Percentiles rank a stretch among this genome's conserved stretches.
These are phyloP conservation scores for Xylariaceae sp. DNA, from an alignment of 2,329 filamentous ascomycete genomes.

Conservation along the genomic window DNA sequence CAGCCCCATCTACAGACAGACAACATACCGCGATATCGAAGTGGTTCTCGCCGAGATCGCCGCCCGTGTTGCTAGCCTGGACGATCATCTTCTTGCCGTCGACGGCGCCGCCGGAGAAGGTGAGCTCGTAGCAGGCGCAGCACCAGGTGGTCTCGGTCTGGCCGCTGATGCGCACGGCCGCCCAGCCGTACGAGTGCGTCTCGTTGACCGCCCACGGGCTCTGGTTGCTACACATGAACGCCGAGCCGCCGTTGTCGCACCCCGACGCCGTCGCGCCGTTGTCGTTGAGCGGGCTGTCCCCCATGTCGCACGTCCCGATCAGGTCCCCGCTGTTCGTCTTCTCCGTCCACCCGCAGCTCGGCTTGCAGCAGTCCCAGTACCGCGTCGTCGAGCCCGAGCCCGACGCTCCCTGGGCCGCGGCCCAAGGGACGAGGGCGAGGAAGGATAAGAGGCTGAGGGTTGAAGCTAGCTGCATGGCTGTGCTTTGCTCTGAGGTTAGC, in stretches of 20 bases:
- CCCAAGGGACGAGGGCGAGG: conserved; percentile 15
- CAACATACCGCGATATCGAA: conserved; percentile 53
- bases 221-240: conserved; percentile 65
- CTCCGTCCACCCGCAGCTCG: conserved; percentile 63
- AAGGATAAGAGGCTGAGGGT: conserved; percentile 11
- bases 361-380: conserved; percentile 73
- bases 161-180: conserved; percentile 60
- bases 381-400: conserved; percentile 40
- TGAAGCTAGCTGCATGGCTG: conserved; percentile 28
- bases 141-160: conserved; percentile 64
- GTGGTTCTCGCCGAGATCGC: conserved; percentile 56
- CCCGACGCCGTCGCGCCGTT: conserved; percentile 49
- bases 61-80: conserved; percentile 62
- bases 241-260: conserved; percentile 57
- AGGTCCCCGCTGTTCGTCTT: conserved; percentile 57
- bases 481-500: not conserved
- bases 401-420: conserved; percentile 30
- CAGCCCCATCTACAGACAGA: not conserved
- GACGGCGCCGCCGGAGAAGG: conserved; percentile 58
- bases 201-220: conserved; percentile 64
- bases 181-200: conserved; percentile 64
- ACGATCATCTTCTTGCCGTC: conserved; percentile 62
- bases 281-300: conserved; percentile 57
- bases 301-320: conserved; percentile 56
- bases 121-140: conserved; percentile 65